Conservation (phyloP, 306 rosid genomes). For the Ormosia semicastrata region DNA sequence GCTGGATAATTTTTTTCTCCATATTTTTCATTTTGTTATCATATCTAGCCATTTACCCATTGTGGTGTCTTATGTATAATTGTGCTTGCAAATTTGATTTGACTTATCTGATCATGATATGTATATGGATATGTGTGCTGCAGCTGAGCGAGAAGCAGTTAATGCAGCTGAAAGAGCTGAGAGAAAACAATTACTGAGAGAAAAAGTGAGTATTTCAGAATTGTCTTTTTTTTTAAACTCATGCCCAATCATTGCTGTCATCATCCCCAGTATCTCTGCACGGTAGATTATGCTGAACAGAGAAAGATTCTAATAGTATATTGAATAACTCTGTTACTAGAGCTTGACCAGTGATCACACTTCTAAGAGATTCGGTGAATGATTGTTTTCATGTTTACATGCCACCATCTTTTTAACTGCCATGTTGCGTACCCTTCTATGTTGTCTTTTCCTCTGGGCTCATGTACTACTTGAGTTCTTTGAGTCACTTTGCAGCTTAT, state of each 20-base stretch:
- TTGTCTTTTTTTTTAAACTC: neutral
- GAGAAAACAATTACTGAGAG: constrained; percentile 78
- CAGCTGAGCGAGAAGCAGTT: constrained; percentile 94
- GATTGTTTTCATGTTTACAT: neutral
- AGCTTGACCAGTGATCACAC: neutral
- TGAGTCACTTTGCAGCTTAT: constrained; percentile 15
- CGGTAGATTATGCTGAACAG: neutral
- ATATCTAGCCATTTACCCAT: neutral
- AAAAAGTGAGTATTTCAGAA: constrained; percentile 55
- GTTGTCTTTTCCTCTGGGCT: neutral
- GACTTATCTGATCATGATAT: constrained; percentile 12
- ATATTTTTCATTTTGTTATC: neutral
- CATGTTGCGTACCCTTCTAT: constrained; percentile 14
- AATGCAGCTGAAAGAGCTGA: constrained; percentile 95
- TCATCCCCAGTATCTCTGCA: constrained; percentile 3
- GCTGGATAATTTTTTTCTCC: neutral
- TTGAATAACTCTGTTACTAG: neutral
- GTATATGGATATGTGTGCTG: constrained; percentile 21
- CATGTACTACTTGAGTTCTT: neutral
- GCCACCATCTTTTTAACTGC: neutral
- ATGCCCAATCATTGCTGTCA: neutral
- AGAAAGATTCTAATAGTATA: neutral
- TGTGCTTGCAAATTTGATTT: constrained; percentile 5
- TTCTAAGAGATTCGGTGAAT: neutral
- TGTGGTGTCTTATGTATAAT: neutral